Percentiles rank a stretch among this genome's conserved stretches.
These are phyloP conservation scores for Pilasporangium apinafurcum DNA, from an alignment of 352 stramenopile genomes.

Conservation along the genomic window DNA sequence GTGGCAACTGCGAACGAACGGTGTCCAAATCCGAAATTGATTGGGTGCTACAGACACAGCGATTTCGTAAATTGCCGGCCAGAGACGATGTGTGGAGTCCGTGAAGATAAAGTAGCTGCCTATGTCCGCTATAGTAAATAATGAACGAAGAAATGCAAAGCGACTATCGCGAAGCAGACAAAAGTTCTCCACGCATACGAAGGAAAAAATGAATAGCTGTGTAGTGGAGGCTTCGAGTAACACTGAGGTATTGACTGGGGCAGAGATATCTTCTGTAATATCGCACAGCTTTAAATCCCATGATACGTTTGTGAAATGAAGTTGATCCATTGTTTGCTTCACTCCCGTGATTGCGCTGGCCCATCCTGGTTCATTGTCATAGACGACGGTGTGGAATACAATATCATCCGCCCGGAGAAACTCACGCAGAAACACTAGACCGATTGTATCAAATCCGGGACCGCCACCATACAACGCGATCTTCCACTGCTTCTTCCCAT, in stretches of 20 bases:
- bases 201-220: constrained; percentile 58
- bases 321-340: constrained; percentile 16
- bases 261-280: constrained; percentile 39
- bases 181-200: constrained; percentile 72
- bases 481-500: constrained; percentile 18
- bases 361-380: constrained; percentile 70
- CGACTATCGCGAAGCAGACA: constrained; percentile 32
- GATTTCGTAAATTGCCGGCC: constrained; percentile 48
- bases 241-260: constrained; percentile 29
- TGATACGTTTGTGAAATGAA: constrained; percentile 11
- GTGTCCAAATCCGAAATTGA: constrained; percentile 47
- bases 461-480: constrained; percentile 59
- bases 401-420: constrained; percentile 42
- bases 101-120: constrained; percentile 59
- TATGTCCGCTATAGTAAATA: constrained; percentile 24
- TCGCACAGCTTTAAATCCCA: constrained; percentile 50
- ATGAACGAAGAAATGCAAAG: constrained; percentile 45
- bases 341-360: constrained; percentile 26
- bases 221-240: constrained; percentile 15
- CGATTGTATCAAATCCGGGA: constrained; percentile 46
- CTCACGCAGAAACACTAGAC: constrained; percentile 44
- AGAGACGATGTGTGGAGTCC: constrained; percentile 68
- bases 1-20: constrained; percentile 50
- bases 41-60: constrained; percentile 14
- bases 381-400: constrained; percentile 45